Base-by-base conservation (phyloP, 2,329 filamentous ascomycete species). In the Diaporthe ilicicola region DNA sequence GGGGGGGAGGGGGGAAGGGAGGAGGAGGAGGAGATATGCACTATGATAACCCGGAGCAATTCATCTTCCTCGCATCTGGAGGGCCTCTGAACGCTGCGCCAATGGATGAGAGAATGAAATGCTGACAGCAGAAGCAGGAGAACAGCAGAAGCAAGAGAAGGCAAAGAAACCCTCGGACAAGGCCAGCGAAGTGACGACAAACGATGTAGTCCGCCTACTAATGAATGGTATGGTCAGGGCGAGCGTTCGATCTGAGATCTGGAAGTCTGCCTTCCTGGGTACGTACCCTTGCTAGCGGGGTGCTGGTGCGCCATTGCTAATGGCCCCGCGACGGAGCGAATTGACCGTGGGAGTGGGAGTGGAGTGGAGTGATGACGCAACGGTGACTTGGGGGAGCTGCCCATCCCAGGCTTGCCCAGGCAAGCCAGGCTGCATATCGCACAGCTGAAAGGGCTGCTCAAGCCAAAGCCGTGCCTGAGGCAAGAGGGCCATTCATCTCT, bases 21-120 rank as follows among this genome's bases (percentile, higher is more conserved):
- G 9, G 10, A 3, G 24, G 9, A 55, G 10, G 39, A 12, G 15
- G 13, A 10, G 27, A 13, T 29, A 42, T 44, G 42, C 42, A 27
- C 59, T 69, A 69, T 67, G 19, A 69, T 7, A 42, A 59, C 24
- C 59, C 44, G 29, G 56, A 61, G 51, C 70, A 69, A 55, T 59
- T 56, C 70, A 72, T 72, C 48, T 69, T 72, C 32, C 37, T 55
- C 62, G 37, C 46, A 27, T 29, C 9, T 37, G 15, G 48, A 66
- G 46, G 62, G 13, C 12, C n/a, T 2, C 15, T n/a, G 56, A 34
- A 9, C 13, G 54, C 6, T 32, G 39, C 29, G 59, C 42, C 29
- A 34, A 34, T 32, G 42, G 22, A 32, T 17, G 42, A 50, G 44
- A 27, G 19, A 9, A 22, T 44, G 27, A 8, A n/a, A 13, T 34